phyloP scores from a whole-genome alignment of 2,329 filamentous ascomycete genomes.

The Magnaporthiopsis poae region DNA sequence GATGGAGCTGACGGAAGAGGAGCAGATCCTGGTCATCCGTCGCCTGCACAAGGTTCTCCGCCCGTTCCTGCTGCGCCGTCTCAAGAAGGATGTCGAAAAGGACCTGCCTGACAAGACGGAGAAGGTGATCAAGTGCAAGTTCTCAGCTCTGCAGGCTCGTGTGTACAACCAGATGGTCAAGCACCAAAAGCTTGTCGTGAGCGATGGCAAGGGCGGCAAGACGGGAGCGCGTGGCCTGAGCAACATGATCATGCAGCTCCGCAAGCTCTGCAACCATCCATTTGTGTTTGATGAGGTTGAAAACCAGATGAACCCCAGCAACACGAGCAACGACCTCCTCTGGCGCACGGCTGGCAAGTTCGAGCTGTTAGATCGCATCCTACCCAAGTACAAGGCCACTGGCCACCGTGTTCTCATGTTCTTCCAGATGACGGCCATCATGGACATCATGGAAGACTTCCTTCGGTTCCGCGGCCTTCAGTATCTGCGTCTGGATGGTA shows the following conservation, averaged over 20 bases:
- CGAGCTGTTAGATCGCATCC: constrained; percentile 79
- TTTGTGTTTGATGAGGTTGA: constrained; percentile 98
- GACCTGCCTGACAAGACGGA: constrained; percentile 98
- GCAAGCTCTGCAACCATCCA: constrained; percentile 97
- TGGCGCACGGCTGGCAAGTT: constrained; percentile 98
- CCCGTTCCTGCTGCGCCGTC: constrained; percentile 90
- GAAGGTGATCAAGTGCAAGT: constrained; percentile 98
- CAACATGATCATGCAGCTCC: constrained; percentile 99
- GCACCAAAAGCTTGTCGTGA: constrained; percentile 87
- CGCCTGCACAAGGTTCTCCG: constrained; percentile 95
- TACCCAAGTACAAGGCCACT: constrained; percentile 85
- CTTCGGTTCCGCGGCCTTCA: constrained; percentile 71
- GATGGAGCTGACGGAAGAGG: constrained; percentile 99
- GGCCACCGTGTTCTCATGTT: constrained; percentile 98
- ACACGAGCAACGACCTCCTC: constrained; percentile 79
- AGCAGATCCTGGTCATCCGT: constrained; percentile 93
- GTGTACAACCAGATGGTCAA: constrained; percentile 96
- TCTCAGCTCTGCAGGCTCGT: constrained; percentile 85
- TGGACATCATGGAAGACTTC: constrained; percentile 99
- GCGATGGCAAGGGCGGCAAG: constrained; percentile 91
- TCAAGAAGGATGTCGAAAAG: constrained; percentile 99
- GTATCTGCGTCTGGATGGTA: constrained; percentile 89
- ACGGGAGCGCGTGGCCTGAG: constrained; percentile 86
- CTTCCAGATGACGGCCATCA: constrained; percentile 99
- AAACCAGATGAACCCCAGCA: constrained; percentile 89